Base-by-base conservation (phyloP, 1,284 basidiomycete genomes). In the Sanghuangporus sanghuang region DNA sequence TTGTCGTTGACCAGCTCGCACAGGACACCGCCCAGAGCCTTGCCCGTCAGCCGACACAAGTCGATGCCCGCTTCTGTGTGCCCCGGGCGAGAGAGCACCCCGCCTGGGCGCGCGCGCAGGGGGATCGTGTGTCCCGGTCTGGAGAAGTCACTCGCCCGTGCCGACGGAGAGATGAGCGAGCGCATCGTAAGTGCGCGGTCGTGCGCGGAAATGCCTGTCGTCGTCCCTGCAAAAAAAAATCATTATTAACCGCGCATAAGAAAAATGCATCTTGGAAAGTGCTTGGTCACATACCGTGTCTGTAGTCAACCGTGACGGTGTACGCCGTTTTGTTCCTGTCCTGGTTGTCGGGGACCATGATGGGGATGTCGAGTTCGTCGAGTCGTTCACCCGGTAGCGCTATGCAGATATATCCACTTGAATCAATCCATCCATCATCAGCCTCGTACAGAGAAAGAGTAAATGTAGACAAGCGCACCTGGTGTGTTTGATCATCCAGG, bases 1-100 rank as follows among this genome's bases (percentile, higher is more conserved):
- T 96, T 86, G 58, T 98, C 95, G 70, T 98, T 96, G 42, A 99
- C 95, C 38, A 99, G 80, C 75, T 99, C 97, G 73, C 97, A 99
- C 38, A 99, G 83, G 2, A 98, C 80, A 1, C 95, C 97, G 0
- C 89, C 95, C 1, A 81, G 79, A 8, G 91, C 86, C 52, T 93
- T 84, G 21, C 85, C 83, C 1, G 95, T 88, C 55, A 97, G 80
- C 59, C 79, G 78, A 76, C 95, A 98, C 9, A 99, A 78, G 71
- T 99, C 96, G 54, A 97, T 84, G 23, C 86, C 87, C 55, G 90
- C 85, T 76, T 99, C 97, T 0, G 97, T 99, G 78, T 99, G 97
- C 0, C 97, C 97, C 71, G 85, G 86, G 40, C 97, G 85, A 21
- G 83, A 83, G 56, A 95, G 80, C 1, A 95, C 89, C 11, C 97